phyloP scores from a whole-genome alignment of 176 grass and related monocot genomes.

The Musa troglodytarum region DNA sequence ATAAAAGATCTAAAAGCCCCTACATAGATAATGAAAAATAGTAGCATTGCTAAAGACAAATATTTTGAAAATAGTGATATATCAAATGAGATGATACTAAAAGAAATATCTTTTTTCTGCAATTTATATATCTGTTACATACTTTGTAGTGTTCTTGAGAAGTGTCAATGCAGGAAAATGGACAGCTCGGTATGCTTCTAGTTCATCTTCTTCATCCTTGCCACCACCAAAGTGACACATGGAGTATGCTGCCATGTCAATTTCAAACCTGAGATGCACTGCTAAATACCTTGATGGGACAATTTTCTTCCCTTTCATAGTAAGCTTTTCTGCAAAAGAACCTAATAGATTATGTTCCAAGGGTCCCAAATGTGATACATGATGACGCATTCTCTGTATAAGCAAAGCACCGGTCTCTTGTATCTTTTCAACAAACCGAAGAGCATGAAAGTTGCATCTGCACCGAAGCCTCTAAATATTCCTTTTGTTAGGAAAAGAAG shows the following conservation, averaged over 20 bases:
- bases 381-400: slow-evolving; percentile 65
- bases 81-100: not conserved
- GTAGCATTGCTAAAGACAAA: not conserved
- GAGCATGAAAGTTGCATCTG: slow-evolving; percentile 98
- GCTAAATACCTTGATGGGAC: slow-evolving; percentile 64
- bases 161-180: slow-evolving; percentile 88
- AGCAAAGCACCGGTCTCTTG: slow-evolving; percentile 79
- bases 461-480: slow-evolving; percentile 69
- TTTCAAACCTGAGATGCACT: slow-evolving; percentile 92
- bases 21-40: not conserved
- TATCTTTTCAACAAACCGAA: slow-evolving; percentile 80
- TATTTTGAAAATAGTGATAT: not conserved
- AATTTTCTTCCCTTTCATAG: slow-evolving; percentile 21
- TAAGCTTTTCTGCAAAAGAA: slow-evolving; percentile 37
- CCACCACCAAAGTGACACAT: slow-evolving; percentile 99
- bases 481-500: slow-evolving; percentile 3
- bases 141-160: slow-evolving; percentile 75
- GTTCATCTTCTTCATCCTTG: slow-evolving; percentile 84
- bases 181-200: slow-evolving; percentile 67
- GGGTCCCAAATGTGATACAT: slow-evolving; percentile 23
- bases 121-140: slow-evolving; percentile 20
- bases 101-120: not conserved
- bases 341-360: slow-evolving; percentile 80
- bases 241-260: slow-evolving; percentile 97
- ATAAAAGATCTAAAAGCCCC: not conserved